These are phyloP conservation scores for Naganishia antarctica DNA, from an alignment of 768 basidiomycete genomes.

Conservation along the genomic window DNA sequence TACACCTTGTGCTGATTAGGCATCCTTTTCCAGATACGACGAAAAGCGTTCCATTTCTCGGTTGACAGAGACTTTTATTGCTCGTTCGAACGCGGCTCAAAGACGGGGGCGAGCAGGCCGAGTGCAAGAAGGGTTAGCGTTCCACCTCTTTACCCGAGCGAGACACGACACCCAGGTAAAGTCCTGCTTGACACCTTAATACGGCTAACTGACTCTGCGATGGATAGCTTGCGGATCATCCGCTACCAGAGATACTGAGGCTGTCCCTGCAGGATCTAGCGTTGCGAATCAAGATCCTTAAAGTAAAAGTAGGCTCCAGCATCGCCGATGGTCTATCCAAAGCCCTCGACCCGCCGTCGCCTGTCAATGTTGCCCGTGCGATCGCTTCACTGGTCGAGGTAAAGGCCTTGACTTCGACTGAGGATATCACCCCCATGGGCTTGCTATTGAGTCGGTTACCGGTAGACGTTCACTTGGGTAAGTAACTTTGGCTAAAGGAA, in stretches of 20 bases:
- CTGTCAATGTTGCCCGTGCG: constrained; percentile 83
- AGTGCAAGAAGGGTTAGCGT: constrained; percentile 81
- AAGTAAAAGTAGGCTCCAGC: constrained; percentile 71
- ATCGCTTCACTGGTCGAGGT: constrained; percentile 88
- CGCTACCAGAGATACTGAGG: constrained; percentile 91
- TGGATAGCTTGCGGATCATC: constrained; percentile 74
- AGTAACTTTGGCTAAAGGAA: constrained; percentile 4
- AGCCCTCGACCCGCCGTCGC: constrained; percentile 81
- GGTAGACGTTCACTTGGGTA: constrained; percentile 86
- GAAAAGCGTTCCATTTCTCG: constrained; percentile 94
- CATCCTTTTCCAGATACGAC: constrained; percentile 59
- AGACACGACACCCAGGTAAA: constrained; percentile 71
- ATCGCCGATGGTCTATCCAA: constrained; percentile 84
- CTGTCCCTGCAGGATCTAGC: constrained; percentile 81
- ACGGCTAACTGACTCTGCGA: neutral
- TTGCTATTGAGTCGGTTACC: constrained; percentile 82
- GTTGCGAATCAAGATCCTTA: constrained; percentile 63
- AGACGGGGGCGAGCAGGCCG: constrained; percentile 79
- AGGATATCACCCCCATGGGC: constrained; percentile 95
- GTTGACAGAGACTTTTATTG: constrained; percentile 83
- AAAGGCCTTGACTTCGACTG: constrained; percentile 71
- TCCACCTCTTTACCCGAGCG: constrained; percentile 87
- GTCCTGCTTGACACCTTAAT: constrained; percentile 29
- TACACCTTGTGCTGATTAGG: constrained; percentile 3
- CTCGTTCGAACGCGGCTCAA: constrained; percentile 84